These are phyloP conservation scores for Orbilia blumenaviensis DNA, from an alignment of 2,329 filamentous ascomycete species.

Conservation along the genomic window DNA sequence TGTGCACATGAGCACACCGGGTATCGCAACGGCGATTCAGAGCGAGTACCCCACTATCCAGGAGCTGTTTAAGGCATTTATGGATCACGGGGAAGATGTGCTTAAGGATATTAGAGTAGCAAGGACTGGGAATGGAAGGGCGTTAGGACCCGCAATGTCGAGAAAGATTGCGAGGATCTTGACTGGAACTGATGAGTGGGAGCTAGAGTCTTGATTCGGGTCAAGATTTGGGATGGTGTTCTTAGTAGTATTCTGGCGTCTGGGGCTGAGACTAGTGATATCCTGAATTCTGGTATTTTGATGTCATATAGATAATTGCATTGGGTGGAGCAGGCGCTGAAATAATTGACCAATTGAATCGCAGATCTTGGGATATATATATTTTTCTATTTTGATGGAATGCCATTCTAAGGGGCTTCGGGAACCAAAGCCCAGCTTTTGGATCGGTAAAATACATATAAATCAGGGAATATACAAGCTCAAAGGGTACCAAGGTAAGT, in stretches of 20 bases:
- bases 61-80: constrained; percentile 69
- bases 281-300: not conserved
- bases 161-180: constrained; percentile 71
- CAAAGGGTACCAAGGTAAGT: too few relatives aligned
- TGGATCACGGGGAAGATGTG: constrained; percentile 68
- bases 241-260: not conserved
- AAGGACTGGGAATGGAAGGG: constrained; percentile 67
- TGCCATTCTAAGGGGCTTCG: too few relatives aligned
- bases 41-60: constrained; percentile 69
- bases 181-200: constrained; percentile 64
- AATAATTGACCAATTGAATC: too few relatives aligned
- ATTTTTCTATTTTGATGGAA: too few relatives aligned
- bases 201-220: constrained; percentile 35
- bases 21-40: constrained; percentile 75
- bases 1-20: constrained; percentile 74
- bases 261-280: too few relatives aligned
- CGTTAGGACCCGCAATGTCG: constrained; percentile 69
- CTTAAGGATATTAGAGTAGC: constrained; percentile 68
- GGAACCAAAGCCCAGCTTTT: not conserved
- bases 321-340: not conserved
- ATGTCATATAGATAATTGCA: not conserved
- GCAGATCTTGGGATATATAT: too few relatives aligned
- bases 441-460: not conserved
- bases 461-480: not conserved
- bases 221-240: not conserved